These are phyloP conservation scores for Sphaerulina populicola DNA, from an alignment of 2,329 filamentous ascomycete species.

Conservation along the genomic window DNA sequence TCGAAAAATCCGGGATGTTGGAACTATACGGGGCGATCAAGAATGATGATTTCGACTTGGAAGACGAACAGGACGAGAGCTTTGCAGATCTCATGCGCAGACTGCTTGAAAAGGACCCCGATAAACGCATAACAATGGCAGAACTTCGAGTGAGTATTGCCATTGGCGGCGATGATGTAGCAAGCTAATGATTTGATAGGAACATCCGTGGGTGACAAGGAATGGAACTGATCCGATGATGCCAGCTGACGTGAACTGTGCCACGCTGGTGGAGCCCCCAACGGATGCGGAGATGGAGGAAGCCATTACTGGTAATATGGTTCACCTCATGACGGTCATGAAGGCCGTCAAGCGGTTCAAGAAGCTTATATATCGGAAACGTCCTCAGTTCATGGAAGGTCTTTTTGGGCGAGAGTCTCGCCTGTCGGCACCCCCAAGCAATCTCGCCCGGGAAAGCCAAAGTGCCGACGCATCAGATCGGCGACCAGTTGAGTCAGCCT, in stretches of 20 bases:
- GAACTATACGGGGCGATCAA: conserved; percentile 88
- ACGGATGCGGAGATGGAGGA: conserved; percentile 85
- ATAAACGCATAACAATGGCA: conserved; percentile 72
- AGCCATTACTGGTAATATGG: conserved; percentile 85
- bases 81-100: conserved; percentile 66
- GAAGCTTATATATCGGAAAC: conserved; percentile 53
- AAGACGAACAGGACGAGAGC: conserved; percentile 54
- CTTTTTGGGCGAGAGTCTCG: conserved; percentile 52
- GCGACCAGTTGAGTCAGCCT: conserved; percentile 41
- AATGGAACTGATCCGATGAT: conserved; percentile 68
- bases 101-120: conserved; percentile 76
- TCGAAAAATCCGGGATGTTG: conserved; percentile 67
- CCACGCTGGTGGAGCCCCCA: conserved; percentile 68
- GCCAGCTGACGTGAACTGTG: conserved; percentile 75
- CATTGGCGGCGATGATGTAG: neutral
- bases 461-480: conserved; percentile 48
- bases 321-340: conserved; percentile 77
- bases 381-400: conserved; percentile 49
- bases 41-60: conserved; percentile 55
- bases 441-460: conserved; percentile 19
- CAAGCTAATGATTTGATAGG: conserved; percentile 44
- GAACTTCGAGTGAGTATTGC: conserved; percentile 62
- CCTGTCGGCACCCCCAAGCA: conserved; percentile 49
- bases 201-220: conserved; percentile 88
- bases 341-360: conserved; percentile 90